Evolutionary conservation across 768 basidiomycete genomes (phyloP), one percentile per base, ranked within the genome.

Genomic region (Termitomyces eurrhizus): DNA sequence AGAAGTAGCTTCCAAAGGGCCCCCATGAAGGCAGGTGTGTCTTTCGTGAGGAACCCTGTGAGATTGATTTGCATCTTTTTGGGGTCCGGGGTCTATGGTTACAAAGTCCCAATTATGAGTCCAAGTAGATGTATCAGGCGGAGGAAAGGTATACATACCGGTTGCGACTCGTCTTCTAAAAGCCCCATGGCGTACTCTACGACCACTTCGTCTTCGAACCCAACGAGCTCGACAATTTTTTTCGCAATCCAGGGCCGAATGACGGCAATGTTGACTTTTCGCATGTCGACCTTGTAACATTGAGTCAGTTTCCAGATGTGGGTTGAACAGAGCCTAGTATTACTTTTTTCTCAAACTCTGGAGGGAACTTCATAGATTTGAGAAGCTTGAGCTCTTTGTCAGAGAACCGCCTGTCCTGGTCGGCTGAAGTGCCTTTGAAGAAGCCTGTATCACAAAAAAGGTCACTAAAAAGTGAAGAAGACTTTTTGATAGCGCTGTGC

Each of bases 101-200:
- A 14, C 2, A 18, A 7, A 32, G 13, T 8, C 44, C 26, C 48
- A 26, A 46, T 13, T 29, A 14, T 36, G 21, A 42, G 6, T 29
- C 8, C 57, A 45, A 12, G 14, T 39, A 6, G 45, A 18, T 48
- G 53, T 42, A 26, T 9, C 56, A 52, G 50, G 33, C 0, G 55
- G 12, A 26, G 11, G 12, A 13, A 26, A 18, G 54, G 18, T 16
- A 49, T 52, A 72, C 88, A 65, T 63, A 96, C 95, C n/a, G 91
- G 89, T 64, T 90, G 83, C 16, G 84, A 81, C 52, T 86, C 79
- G 67, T 97, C 93, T 70, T 99, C 97, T 6, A 99, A 77, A 21
- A 98, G 80, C 18, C 93, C 93, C 86, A 94, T 93, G 18, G 94
- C 93, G 69, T 97, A 98, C 70, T 98, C 96, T 33, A 98, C 87